Evolutionary conservation across 2,329 filamentous ascomycete genomes (phyloP).

Genomic region (Zopfia rhizophila): DNA sequence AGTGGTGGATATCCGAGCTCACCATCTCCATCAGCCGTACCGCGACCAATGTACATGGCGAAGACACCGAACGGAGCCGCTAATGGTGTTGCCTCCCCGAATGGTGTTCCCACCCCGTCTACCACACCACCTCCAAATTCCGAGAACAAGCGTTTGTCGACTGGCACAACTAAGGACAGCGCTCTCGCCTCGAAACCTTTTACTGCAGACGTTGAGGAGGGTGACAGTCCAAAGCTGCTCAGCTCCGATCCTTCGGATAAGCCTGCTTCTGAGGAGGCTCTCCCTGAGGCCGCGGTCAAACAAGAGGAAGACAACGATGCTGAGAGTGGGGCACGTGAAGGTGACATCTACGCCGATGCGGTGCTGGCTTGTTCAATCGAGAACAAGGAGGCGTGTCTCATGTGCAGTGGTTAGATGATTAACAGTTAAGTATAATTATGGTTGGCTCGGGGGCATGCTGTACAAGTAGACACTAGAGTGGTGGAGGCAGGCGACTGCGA

Average conservation of each 20-base stretch:
- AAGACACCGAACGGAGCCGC: constrained; percentile 60
- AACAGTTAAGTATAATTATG: neutral
- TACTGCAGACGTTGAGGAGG: constrained; percentile 80
- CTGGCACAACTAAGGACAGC: constrained; percentile 61
- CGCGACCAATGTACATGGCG: constrained; percentile 73
- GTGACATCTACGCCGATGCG: constrained; percentile 94
- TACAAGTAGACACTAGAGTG: constrained; percentile 5
- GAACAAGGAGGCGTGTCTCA: constrained; percentile 92
- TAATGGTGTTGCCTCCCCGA: constrained; percentile 50
- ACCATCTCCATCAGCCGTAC: constrained; percentile 67
- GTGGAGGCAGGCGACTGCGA: neutral
- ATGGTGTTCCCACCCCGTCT: constrained; percentile 75
- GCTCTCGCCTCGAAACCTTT: constrained; percentile 73
- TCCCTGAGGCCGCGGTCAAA: constrained; percentile 66
- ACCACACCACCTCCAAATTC: constrained; percentile 70
- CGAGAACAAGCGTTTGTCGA: constrained; percentile 50
- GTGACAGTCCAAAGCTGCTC: constrained; percentile 81
- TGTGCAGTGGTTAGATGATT: constrained; percentile 88
- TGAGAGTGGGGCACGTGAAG: constrained; percentile 79
- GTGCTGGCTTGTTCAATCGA: constrained; percentile 96
- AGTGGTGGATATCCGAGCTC: constrained; percentile 62
- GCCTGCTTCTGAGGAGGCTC: constrained; percentile 68
- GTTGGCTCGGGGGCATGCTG: neutral
- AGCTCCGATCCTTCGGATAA: constrained; percentile 73
- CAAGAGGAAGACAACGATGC: constrained; percentile 80